phyloP scores from a whole-genome alignment of 305 asterid species.

The Striga hermonthica region DNA sequence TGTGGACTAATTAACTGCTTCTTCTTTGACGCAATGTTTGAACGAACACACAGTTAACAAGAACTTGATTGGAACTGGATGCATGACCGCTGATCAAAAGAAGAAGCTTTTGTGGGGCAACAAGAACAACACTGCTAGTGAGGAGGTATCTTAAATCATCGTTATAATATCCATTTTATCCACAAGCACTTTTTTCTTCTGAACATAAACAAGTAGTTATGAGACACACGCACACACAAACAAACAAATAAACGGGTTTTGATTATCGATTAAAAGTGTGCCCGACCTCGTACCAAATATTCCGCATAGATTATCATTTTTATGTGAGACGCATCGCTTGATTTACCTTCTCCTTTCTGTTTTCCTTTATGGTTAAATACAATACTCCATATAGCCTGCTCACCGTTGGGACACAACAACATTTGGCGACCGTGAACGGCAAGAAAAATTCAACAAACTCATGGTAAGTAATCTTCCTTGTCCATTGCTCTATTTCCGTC shows the following conservation, averaged over 20 bases:
- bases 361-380: conserved; percentile 42
- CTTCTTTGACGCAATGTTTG: conserved; percentile 21
- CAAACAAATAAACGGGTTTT: not conserved
- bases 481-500: conserved; percentile 24
- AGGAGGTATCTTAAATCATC: conserved; percentile 57
- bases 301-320: conserved; percentile 24
- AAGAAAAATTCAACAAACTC: conserved; percentile 96
- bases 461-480: conserved; percentile 81
- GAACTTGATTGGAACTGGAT: conserved; percentile 87
- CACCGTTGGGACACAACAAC: conserved; percentile 77
- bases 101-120: conserved; percentile 95
- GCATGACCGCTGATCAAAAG: conserved; percentile 93
- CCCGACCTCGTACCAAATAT: conserved; percentile 4
- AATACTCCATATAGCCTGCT: conserved; percentile 54
- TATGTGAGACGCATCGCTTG: conserved; percentile 30
- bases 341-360: conserved; percentile 41
- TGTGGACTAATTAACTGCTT: conserved; percentile 27
- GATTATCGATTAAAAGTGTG: not conserved
- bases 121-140: conserved; percentile 65
- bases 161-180: conserved; percentile 12
- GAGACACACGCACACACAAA: not conserved
- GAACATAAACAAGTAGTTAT: not conserved
- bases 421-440: conserved; percentile 88
- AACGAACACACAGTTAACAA: conserved; percentile 55
- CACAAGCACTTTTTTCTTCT: conserved; percentile 9